Base-by-base conservation (phyloP, 306 rosid genomes). In the Quercus ilex region DNA sequence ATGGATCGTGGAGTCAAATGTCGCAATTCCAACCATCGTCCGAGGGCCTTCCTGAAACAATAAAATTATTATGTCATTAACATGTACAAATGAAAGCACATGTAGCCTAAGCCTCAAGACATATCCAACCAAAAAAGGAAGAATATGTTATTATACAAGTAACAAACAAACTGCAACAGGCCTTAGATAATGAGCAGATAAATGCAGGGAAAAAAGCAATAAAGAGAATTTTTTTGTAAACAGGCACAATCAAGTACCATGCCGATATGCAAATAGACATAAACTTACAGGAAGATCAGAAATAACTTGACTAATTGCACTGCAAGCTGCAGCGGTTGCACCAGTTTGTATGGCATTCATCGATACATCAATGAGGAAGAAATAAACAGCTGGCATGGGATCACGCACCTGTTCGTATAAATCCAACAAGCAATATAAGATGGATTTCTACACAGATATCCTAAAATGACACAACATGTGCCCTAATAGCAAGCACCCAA, bases 311-410 rank as follows among this genome's bases (percentile, higher is more conserved):
- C 72, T 84, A 81, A 95, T 93, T 81, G 97, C 98, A 90, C 96
- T 89, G 96, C 99, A 95, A 73, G 99, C 99, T 81, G 99, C 99
- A 80, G 94, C 99, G 67, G 99, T 85, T 65, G 99, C 99, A 84
- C 99, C 99, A 84, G 96, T 95, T 89, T 95, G 98, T 74, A 95
- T 82, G 58, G 99, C 96, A 82, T 95, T 95, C 97, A 91, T 90
- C 72, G 99, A 93, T 62, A 93, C 99, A 89, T 95, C 99, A 33
- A 95, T 83, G 81, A 95, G 98, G 83, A 93, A 95, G 84, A 95
- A 95, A 84, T 89, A 95, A 68, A 89, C 96, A 56, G 99, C 98
- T 5, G 99, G 97, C 98, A 95, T 95, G 77, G 99, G 99, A 82
- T 95, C 98, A 43, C 99, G 96, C 78, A 95, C 99, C 38, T 5